Base-by-base conservation (phyloP, 306 rosid species). In the Casuarina glauca region DNA sequence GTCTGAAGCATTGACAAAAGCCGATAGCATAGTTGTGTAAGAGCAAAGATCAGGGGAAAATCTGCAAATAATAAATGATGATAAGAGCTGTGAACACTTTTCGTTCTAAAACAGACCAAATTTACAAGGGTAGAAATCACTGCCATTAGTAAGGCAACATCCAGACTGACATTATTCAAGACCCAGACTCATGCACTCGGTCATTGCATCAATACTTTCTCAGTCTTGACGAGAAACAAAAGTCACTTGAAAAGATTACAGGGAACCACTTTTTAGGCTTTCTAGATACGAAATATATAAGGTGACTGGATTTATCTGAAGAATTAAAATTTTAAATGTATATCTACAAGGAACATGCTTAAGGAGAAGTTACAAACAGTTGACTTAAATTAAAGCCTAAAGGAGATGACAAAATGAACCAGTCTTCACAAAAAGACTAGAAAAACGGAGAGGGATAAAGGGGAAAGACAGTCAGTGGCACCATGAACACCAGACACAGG, bases 1-100 rank as follows among this genome's bases (percentile, higher is more conserved):
- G 81, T 95, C 97, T 17, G 90, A 75, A 60, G 96, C 97, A 84
- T 95, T 95, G 70, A 95, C 89, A 71, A 89, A 92, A 83, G 98
- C 98, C 16, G 88, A 88, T 75, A 95, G 85, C 98, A 95, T 95
- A 19, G 97, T 93, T 26, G 94, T 89, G 74, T 93, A 95, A 0
- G 97, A 95, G 89, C 83, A 93, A 76, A 95, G 76, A 87, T 91
- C 99, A 4, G 96, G 97, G 3, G 86, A 74, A 83, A 52, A 93
- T 82, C 99, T 95, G 93, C 79, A 42, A 74, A 58, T 51, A 75
- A 63, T 71, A 79, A 20, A 72, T 54, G 79, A 57, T 26, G 75
- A 82, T 71, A 42, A 39, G 43, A 70, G 78, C 17, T 73, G 79
- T 78, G 75, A 38, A 52, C 62, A 41, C 43, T 42, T 42, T 45